phyloP scores from a whole-genome alignment of 495 filamentous ascomycete species.

The Elasticomyces elasticus region DNA sequence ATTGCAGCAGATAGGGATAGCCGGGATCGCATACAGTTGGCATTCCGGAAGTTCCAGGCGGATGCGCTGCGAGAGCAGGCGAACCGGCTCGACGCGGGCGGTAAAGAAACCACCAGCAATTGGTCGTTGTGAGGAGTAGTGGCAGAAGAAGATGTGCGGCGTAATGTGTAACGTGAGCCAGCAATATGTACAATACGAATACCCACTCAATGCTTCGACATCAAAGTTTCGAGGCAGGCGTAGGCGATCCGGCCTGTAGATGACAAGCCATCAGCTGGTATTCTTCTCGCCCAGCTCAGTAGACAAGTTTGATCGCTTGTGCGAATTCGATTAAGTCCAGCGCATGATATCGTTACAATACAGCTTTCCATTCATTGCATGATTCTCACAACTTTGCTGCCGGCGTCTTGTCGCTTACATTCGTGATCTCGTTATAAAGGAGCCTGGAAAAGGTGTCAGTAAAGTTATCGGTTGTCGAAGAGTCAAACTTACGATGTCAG shows the following conservation, averaged over 20 bases:
- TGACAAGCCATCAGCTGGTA: constrained; percentile 5
- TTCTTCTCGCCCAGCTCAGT: too few relatives aligned
- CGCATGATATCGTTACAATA: neutral
- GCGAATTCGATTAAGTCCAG: too few relatives aligned
- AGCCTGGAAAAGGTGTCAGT: constrained; percentile 41
- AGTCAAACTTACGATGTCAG: constrained; percentile 58
- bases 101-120: neutral
- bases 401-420: constrained; percentile 48
- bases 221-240: constrained; percentile 7
- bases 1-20: constrained; percentile 47
- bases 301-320: too few relatives aligned
- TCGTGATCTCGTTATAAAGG: constrained; percentile 93
- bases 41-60: constrained; percentile 51
- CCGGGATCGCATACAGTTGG: constrained; percentile 49
- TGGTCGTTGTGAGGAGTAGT: neutral
- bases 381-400: constrained; percentile 66
- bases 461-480: neutral
- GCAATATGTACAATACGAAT: neutral
- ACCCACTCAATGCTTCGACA: neutral
- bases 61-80: constrained; percentile 52
- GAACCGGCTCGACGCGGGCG: constrained; percentile 38
- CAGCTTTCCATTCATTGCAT: neutral
- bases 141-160: neutral
- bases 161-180: neutral
- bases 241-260: constrained; percentile 2